phyloP scores from a whole-genome alignment of 768 basidiomycete genomes.

The Lactifluus volemus region DNA sequence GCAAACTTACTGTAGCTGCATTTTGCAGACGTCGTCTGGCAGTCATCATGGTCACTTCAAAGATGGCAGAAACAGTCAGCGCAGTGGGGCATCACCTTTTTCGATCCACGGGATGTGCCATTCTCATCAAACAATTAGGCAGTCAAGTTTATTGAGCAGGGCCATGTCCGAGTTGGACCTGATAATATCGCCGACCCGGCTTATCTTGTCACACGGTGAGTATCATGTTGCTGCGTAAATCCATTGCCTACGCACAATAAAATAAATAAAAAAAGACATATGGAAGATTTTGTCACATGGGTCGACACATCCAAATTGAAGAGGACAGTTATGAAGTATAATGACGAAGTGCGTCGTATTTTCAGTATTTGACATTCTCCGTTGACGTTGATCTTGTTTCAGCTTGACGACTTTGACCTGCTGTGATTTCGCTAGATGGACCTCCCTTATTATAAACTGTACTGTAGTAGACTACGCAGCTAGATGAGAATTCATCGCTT shows the following conservation, averaged over 20 bases:
- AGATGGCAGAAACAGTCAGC: slow-evolving; percentile 94
- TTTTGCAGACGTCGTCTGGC: slow-evolving; percentile 89
- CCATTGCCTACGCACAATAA: background rate
- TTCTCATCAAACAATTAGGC: slow-evolving; percentile 45
- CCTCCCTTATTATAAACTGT: background rate
- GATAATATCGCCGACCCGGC: slow-evolving; percentile 96
- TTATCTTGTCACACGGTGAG: slow-evolving; percentile 82
- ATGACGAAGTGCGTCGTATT: slow-evolving; percentile 66
- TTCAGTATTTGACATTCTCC: background rate
- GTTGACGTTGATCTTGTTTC: slow-evolving; percentile 23
- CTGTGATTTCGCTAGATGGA: slow-evolving; percentile 33
- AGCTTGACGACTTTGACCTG: slow-evolving; percentile 95
- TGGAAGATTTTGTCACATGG: slow-evolving; percentile 99
- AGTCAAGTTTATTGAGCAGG: slow-evolving; percentile 95
- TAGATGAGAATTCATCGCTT: background rate
- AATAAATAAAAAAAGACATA: slow-evolving; percentile 58
- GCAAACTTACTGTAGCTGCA: slow-evolving; percentile 89
- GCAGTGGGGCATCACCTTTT: slow-evolving; percentile 41
- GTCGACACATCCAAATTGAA: slow-evolving; percentile 96
- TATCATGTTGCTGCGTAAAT: background rate
- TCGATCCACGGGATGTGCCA: background rate
- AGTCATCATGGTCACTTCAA: slow-evolving; percentile 84
- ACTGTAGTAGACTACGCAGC: background rate
- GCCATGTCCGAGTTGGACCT: slow-evolving; percentile 94
- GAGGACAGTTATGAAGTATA: slow-evolving; percentile 91